Evolutionary conservation across 208 protist species (phyloP).

Genomic region (Leishmania gerbilli): DNA sequence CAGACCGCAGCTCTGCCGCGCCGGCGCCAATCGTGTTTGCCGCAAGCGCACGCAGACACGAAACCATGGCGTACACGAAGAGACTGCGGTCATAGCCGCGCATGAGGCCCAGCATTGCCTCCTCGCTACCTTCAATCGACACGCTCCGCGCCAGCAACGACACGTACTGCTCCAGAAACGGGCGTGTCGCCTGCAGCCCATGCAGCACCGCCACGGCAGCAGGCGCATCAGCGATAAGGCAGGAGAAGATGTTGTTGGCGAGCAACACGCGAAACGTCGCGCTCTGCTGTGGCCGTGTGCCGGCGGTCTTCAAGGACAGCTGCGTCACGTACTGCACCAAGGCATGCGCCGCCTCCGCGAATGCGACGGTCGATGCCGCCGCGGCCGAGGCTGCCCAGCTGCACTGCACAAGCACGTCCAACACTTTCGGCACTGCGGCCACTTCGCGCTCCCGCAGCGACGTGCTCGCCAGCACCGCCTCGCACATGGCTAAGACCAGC

Average conservation of each 20-base stretch:
- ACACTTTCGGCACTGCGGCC: conserved; percentile 66
- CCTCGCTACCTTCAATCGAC: conserved; percentile 16
- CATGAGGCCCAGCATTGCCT: conserved; percentile 32
- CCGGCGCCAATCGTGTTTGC: conserved; percentile 14
- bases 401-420: conserved; percentile 72
- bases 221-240: conserved; percentile 46
- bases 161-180: conserved; percentile 68
- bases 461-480: conserved; percentile 42
- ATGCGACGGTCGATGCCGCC: background rate
- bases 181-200: conserved; percentile 26
- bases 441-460: conserved; percentile 58
- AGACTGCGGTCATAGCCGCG: conserved; percentile 77
- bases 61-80: conserved; percentile 56
- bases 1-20: conserved; percentile 41
- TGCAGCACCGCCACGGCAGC: conserved; percentile 45
- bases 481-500: conserved; percentile 71
- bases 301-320: conserved; percentile 36
- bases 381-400: conserved; percentile 40
- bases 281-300: conserved; percentile 32
- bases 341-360: conserved; percentile 3
- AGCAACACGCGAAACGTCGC: conserved; percentile 67
- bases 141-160: conserved; percentile 20
- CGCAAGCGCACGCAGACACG: conserved; percentile 24
- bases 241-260: conserved; percentile 69
- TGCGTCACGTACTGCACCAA: conserved; percentile 50